phyloP scores from a whole-genome alignment of 1,284 basidiomycete genomes.

The Stygiomarasmius scandens region DNA sequence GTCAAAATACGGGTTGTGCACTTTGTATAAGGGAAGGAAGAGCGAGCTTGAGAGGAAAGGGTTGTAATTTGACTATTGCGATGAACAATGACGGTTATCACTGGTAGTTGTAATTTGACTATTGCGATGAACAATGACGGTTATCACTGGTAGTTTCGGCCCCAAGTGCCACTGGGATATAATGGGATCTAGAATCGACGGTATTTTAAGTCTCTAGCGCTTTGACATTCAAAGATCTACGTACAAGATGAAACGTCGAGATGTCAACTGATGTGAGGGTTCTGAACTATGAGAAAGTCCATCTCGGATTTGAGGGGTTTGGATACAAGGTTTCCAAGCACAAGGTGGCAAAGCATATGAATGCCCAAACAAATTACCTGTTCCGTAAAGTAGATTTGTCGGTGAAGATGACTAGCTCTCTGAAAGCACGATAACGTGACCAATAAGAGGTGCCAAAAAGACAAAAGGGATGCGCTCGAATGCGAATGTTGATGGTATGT shows the following conservation, averaged over 20 bases:
- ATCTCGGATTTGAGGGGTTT: neutral
- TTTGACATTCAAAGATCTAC: too few relatives aligned
- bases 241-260: neutral
- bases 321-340: neutral
- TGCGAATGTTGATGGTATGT: neutral
- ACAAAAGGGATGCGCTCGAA: neutral
- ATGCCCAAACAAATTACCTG: neutral
- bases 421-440: neutral
- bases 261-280: neutral
- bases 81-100: neutral
- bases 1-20: neutral
- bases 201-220: too few relatives aligned
- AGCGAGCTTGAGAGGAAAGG: neutral
- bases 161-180: too few relatives aligned
- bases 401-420: neutral
- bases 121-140: neutral
- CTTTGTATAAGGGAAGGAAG: neutral
- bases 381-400: neutral
- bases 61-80: neutral
- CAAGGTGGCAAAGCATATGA: neutral
- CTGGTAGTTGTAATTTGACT: neutral
- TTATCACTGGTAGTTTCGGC: neutral
- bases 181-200: too few relatives aligned
- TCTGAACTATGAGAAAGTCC: neutral
- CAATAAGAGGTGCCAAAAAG: neutral